These are phyloP conservation scores for Taphrina confusa DNA, from an alignment of 1,139 yeast genomes.

Conservation along the genomic window DNA sequence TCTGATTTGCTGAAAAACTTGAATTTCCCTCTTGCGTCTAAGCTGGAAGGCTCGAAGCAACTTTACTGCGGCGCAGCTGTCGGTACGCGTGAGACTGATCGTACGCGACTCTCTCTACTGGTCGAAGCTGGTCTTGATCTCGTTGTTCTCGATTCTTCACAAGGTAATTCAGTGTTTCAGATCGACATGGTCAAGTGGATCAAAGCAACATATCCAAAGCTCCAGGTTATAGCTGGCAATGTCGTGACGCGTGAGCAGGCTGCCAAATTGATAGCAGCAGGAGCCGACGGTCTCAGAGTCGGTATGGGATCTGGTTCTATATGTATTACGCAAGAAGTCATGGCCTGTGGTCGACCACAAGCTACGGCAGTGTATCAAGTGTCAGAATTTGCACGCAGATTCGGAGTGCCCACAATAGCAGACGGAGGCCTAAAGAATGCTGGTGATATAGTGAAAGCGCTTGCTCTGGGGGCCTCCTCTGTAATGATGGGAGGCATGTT, in stretches of 20 bases:
- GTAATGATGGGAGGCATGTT: conserved; percentile 99
- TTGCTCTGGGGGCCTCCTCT: conserved; percentile 94
- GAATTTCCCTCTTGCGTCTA: conserved; percentile 90
- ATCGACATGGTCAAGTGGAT: conserved; percentile 89
- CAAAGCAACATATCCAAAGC: conserved; percentile 72
- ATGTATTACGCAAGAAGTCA: conserved; percentile 93
- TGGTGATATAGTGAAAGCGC: conserved; percentile 96
- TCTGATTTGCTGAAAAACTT: conserved; percentile 96
- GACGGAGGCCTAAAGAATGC: conserved; percentile 99
- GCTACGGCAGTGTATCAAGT: conserved; percentile 94
- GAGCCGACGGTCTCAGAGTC: conserved; percentile 97
- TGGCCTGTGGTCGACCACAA: conserved; percentile 99
- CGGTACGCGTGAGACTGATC: conserved; percentile 90
- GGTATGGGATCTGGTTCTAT: conserved; percentile 96
- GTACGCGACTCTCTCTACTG: conserved; percentile 74
- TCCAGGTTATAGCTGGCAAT: conserved; percentile 94
- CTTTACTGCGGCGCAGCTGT: conserved; percentile 98
- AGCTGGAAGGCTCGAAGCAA: conserved; percentile 90
- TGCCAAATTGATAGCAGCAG: conserved; percentile 89
- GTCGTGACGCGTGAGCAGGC: conserved; percentile 99
- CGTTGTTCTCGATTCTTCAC: conserved; percentile 92
- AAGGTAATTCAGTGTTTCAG: conserved; percentile 96
- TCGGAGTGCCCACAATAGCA: conserved; percentile 96
- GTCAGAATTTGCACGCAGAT: conserved; percentile 79
- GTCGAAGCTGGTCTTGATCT: conserved; percentile 98